phyloP scores from a whole-genome alignment of 2,329 filamentous ascomycete species.

The Talaromyces amestolkiae region DNA sequence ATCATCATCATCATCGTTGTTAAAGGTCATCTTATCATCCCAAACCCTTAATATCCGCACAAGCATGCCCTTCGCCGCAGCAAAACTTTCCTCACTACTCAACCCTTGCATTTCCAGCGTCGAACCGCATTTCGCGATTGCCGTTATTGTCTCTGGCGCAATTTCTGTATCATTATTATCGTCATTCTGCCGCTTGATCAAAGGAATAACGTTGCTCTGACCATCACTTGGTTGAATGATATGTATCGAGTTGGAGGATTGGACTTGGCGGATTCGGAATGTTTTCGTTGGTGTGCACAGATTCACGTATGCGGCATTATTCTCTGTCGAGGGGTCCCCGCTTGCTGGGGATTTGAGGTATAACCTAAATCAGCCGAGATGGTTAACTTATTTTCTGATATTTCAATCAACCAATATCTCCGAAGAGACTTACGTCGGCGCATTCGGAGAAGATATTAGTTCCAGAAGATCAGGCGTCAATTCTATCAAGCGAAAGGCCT shows the following conservation, averaged over 20 bases:
- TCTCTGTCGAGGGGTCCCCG: slow-evolving; percentile 22
- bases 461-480: slow-evolving; percentile 58
- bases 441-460: slow-evolving; percentile 50
- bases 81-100: slow-evolving; percentile 27
- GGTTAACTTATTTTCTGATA: background rate
- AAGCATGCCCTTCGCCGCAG: slow-evolving; percentile 33
- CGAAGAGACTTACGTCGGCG: slow-evolving; percentile 33
- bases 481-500: slow-evolving; percentile 60
- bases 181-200: background rate
- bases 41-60: slow-evolving; percentile 32
- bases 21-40: slow-evolving; percentile 21
- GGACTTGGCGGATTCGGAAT: slow-evolving; percentile 62
- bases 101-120: slow-evolving; percentile 44
- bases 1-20: slow-evolving; percentile 22
- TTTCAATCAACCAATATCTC: background rate
- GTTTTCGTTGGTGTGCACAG: slow-evolving; percentile 59
- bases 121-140: slow-evolving; percentile 46
- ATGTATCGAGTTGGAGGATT: slow-evolving; percentile 64
- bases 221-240: slow-evolving; percentile 48
- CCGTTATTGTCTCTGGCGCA: slow-evolving; percentile 35
- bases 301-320: slow-evolving; percentile 46
- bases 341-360: slow-evolving; percentile 43
- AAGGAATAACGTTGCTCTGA: slow-evolving; percentile 22
- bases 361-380: slow-evolving; percentile 31
- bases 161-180: slow-evolving; percentile 20